Evolutionary conservation across 1,139 yeast genomes (phyloP), one percentile per base, ranked within the genome.

Genomic region (Hemisphaericaspora xylofermentans): DNA sequence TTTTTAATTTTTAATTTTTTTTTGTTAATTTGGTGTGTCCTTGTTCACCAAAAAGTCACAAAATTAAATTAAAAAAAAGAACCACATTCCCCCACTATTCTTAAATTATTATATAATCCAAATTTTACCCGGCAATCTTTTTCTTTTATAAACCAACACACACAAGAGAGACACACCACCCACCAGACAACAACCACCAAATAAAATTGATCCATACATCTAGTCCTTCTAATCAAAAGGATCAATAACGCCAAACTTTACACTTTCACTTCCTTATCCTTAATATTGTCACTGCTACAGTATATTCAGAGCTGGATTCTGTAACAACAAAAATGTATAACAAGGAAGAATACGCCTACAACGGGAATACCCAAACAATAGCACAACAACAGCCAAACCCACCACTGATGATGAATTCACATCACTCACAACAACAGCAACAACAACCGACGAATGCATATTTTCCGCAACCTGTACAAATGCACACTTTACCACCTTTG

Each of bases 401-500:
- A 12, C 33, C 16, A 29, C 33, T 4, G 21, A 22, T 17, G 6
- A 14, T 17, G 21, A 8, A n/a, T 10, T 30, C 22, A 25, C 39
- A 26, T 16, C 19, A 32, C 17, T 33, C 33, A 24, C 39, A 32
- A 28, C 36, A 21, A 37, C 39, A n/a, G 14, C 43, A 17, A 17
- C 38, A 31, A 30, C 34, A 26, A 8, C 35, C 22, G 10, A 18
- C 22, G 30, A 19, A n/a, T 19, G 36, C 19, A 8, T 34, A 26
- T 13, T 22, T 27, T 21, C 40, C 21, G 7, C 37, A 18, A n/a
- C 37, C 34, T 4, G 18, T 25, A 12, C 38, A 35, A 28, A 35
- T 35, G 13, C 39, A 30, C 13, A 25, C 39, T n/a, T 25, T 36
- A 13, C 35, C 39, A 10, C 39, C 39, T 9, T 30, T 36, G 21